These are phyloP conservation scores for Arthrobotrys megalospora DNA, from an alignment of 2,329 filamentous ascomycete species.

Conservation along the genomic window DNA sequence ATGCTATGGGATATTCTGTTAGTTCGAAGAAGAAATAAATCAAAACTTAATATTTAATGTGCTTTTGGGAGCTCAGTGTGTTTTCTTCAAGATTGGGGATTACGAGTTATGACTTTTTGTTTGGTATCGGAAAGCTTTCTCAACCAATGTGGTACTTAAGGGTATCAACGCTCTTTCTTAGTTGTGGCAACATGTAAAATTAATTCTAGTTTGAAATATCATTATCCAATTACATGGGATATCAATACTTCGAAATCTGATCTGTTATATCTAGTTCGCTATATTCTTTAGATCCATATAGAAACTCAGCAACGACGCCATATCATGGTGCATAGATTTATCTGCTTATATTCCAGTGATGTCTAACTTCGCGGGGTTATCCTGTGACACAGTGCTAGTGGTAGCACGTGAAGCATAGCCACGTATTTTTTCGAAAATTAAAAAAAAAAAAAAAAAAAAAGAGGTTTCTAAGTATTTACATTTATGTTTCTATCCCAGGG, in stretches of 20 bases:
- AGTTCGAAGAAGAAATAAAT: slow-evolving; percentile 48
- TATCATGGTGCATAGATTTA: background rate
- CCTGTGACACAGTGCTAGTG: no score
- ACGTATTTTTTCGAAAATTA: no score
- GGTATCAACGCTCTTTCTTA: background rate
- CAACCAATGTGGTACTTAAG: background rate
- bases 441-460: no score
- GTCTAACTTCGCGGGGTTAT: no score
- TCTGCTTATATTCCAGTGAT: background rate
- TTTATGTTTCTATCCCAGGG: no score
- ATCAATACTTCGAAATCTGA: no score
- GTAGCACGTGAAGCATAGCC: no score
- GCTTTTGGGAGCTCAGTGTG: background rate
- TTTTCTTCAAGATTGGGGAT: slow-evolving; percentile 23
- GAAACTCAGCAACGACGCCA: no score
- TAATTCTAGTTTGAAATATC: slow-evolving; percentile 2
- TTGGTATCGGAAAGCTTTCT: background rate
- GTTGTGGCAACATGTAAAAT: background rate
- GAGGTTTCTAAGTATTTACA: no score
- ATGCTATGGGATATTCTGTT: slow-evolving; percentile 77
- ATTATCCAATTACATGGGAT: no score
- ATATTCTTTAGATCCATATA: no score
- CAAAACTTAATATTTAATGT: background rate
- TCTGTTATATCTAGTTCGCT: no score
- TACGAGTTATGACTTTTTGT: slow-evolving; percentile 22